Evolutionary conservation across 495 filamentous ascomycete genomes (phyloP).

Genomic region (Usnea hakonensis): DNA sequence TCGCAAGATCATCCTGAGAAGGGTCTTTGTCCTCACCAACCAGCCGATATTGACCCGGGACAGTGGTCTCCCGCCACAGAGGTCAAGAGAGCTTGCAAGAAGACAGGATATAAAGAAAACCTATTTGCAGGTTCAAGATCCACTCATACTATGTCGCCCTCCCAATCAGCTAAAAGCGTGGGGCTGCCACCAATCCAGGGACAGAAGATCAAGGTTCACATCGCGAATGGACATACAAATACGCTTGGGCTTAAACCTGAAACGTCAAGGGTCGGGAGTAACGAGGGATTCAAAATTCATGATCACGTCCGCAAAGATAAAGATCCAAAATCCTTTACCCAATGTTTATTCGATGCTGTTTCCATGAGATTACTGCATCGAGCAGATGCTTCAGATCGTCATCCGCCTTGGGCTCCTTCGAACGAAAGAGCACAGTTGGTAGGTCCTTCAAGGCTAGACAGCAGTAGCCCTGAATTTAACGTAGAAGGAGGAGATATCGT

Average conservation of each 20-base stretch:
- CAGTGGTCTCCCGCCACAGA: background rate
- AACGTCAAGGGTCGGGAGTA: background rate
- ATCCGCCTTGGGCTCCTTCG: background rate
- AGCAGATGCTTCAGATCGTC: background rate
- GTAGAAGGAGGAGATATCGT: background rate
- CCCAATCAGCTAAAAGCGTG: background rate
- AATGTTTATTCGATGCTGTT: constrained; percentile 73
- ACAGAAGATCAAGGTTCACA: background rate
- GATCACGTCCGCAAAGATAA: constrained; percentile 45
- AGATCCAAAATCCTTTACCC: constrained; percentile 78
- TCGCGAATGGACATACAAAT: background rate
- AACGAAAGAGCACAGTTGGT: background rate
- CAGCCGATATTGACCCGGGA: background rate
- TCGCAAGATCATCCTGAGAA: constrained; percentile 69
- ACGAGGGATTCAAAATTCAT: background rate
- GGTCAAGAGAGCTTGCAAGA: background rate
- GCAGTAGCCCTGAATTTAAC: background rate
- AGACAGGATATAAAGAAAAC: background rate
- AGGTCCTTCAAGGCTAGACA: background rate
- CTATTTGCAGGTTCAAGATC: background rate
- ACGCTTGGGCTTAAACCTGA: background rate
- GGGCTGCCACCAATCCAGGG: background rate
- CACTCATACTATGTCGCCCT: background rate
- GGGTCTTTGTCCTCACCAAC: constrained; percentile 53
- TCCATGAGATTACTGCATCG: constrained; percentile 64